These are phyloP conservation scores for Hypomontagnella submonticulosa DNA, from an alignment of 495 filamentous ascomycete genomes.

Conservation along the genomic window DNA sequence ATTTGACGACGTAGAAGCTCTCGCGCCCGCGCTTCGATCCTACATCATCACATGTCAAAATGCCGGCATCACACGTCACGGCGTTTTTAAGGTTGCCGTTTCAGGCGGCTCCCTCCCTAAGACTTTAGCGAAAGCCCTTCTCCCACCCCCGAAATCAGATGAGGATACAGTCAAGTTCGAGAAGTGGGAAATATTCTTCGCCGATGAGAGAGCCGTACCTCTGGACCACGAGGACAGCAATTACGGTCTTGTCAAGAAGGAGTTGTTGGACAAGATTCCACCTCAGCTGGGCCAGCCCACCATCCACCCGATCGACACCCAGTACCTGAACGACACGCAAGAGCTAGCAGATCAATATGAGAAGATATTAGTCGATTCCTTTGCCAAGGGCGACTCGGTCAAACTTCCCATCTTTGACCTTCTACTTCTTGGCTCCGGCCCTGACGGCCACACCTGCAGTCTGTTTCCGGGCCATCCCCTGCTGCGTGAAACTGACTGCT, in stretches of 20 bases:
- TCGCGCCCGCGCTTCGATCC: slow-evolving; percentile 78
- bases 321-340: slow-evolving; percentile 81
- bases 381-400: slow-evolving; percentile 86
- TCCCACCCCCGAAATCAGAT: slow-evolving; percentile 67
- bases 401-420: slow-evolving; percentile 95
- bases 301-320: slow-evolving; percentile 80
- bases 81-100: slow-evolving; percentile 87
- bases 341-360: slow-evolving; percentile 96
- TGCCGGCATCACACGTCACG: slow-evolving; percentile 79
- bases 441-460: slow-evolving; percentile 97
- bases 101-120: slow-evolving; percentile 94
- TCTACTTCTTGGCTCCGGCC: slow-evolving; percentile 89
- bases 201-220: slow-evolving; percentile 94
- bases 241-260: slow-evolving; percentile 85
- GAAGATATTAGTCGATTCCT: slow-evolving; percentile 81
- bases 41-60: slow-evolving; percentile 86
- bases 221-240: slow-evolving; percentile 94
- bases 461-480: slow-evolving; percentile 91
- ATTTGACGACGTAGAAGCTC: slow-evolving; percentile 72
- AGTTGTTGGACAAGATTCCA: slow-evolving; percentile 89
- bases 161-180: slow-evolving; percentile 77
- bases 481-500: slow-evolving; percentile 87
- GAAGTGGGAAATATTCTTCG: slow-evolving; percentile 98
- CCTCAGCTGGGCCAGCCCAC: slow-evolving; percentile 68
- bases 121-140: slow-evolving; percentile 81